Conservation (phyloP, 345 rosid genomes). For the Conringia planisiliqua region DNA sequence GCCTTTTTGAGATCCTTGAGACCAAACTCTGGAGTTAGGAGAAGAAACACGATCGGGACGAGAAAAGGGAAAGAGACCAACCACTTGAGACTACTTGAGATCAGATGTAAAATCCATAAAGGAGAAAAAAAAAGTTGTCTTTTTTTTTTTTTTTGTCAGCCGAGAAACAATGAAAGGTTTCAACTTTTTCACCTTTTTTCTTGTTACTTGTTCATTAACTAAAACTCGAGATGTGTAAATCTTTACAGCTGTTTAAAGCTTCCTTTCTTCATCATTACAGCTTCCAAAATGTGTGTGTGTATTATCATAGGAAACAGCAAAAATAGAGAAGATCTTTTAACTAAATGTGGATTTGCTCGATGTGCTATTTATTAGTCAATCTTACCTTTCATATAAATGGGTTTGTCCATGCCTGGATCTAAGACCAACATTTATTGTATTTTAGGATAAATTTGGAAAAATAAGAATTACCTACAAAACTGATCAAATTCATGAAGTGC, state of each 20-base stretch:
- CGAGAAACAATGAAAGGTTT: background rate
- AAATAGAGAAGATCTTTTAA: background rate
- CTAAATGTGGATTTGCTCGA: background rate
- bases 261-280: background rate
- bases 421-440: background rate
- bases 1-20: conserved; percentile 11
- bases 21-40: background rate
- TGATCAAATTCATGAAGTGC: background rate
- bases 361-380: background rate
- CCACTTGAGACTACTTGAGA: conserved; percentile 21
- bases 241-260: conserved; percentile 22
- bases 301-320: background rate
- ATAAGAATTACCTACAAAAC: background rate
- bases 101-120: conserved; percentile 24
- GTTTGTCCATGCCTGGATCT: background rate
- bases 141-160: background rate
- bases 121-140: background rate
- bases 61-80: conserved; percentile 13
- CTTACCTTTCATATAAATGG: background rate
- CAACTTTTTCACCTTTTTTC: conserved; percentile 2
- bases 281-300: background rate
- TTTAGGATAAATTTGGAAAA: too few relatives aligned
- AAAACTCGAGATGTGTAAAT: conserved; percentile 10
- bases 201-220: background rate
- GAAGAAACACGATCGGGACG: conserved; percentile 19